Evolutionary conservation across 2,329 filamentous ascomycete species (phyloP).

Genomic region (Balansia obtecta): DNA sequence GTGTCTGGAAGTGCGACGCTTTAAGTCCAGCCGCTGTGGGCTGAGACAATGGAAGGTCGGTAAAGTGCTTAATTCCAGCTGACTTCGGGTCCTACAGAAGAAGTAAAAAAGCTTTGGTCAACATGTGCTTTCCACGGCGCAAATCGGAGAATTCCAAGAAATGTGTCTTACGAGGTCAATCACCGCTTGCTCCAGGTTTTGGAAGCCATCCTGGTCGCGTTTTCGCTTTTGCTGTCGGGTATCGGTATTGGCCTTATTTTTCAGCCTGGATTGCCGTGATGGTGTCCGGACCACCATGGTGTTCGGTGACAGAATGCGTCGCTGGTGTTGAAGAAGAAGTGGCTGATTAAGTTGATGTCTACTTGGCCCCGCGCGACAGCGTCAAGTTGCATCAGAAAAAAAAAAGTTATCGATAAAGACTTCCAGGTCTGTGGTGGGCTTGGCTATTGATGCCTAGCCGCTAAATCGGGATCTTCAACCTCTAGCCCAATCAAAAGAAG

Average conservation of each 20-base stretch:
- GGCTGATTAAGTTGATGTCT: not conserved
- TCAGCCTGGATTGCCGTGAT: constrained; percentile 14
- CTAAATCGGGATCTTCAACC: too few species aligned
- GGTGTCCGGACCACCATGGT: constrained; percentile 18
- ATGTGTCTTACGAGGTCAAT: constrained; percentile 18
- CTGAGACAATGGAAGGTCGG: constrained; percentile 74
- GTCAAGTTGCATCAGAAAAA: not conserved
- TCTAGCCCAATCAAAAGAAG: too few species aligned
- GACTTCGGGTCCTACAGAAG: constrained; percentile 44
- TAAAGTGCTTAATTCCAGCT: constrained; percentile 53
- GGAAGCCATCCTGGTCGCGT: constrained; percentile 23
- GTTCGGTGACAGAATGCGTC: not conserved
- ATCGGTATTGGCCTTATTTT: constrained; percentile 20
- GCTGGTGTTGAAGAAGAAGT: not conserved
- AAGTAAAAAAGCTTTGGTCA: not conserved
- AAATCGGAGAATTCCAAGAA: not conserved
- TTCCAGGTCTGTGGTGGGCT: not conserved
- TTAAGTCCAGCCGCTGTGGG: constrained; percentile 70
- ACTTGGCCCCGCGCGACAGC: not conserved
- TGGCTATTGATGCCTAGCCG: too few species aligned
- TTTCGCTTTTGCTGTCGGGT: constrained; percentile 25
- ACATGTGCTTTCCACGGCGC: not conserved
- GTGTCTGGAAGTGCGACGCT: constrained; percentile 73
- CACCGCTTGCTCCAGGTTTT: constrained; percentile 21
- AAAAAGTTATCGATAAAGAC: constrained; percentile 4